These are phyloP conservation scores for barley (Hordeum vulgare) DNA, from an alignment of 176 grass and related monocot species.

Conservation along the genomic window DNA sequence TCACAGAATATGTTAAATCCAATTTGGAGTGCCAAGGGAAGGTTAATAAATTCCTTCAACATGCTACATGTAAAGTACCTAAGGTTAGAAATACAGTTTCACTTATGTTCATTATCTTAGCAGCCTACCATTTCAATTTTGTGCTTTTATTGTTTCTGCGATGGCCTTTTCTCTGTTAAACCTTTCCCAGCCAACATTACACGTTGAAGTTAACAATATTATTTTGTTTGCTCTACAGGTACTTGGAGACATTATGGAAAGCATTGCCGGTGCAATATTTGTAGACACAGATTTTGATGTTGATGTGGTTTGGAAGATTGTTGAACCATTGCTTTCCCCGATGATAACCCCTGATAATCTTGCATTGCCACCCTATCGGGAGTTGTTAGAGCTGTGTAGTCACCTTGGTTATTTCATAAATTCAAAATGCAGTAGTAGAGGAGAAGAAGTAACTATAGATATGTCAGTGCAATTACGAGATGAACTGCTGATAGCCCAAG, in stretches of 20 bases:
- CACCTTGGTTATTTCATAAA: conserved; percentile 78
- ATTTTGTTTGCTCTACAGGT: conserved; percentile 41
- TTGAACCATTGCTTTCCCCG: conserved; percentile 72
- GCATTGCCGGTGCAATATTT: conserved; percentile 73
- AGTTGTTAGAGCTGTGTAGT: conserved; percentile 76
- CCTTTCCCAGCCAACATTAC: background rate
- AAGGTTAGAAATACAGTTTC: conserved; percentile 53
- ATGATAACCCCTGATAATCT: conserved; percentile 89
- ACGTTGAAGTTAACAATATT: background rate
- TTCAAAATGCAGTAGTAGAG: conserved; percentile 44
- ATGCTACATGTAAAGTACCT: conserved; percentile 53
- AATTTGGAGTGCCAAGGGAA: conserved; percentile 31
- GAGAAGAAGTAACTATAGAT: conserved; percentile 63
- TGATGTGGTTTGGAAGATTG: conserved; percentile 68
- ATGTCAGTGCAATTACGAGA: conserved; percentile 71
- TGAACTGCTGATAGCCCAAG: conserved; percentile 53
- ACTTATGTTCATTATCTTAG: background rate
- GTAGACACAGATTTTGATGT: conserved; percentile 75
- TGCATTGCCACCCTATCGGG: conserved; percentile 68
- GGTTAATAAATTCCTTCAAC: conserved; percentile 35
- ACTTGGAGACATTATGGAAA: conserved; percentile 93
- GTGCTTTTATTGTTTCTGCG: background rate
- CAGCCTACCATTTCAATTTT: background rate
- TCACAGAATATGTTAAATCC: conserved; percentile 57
- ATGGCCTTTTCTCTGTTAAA: conserved; percentile 6